phyloP scores from a whole-genome alignment of 1,139 yeast genomes.

The Spathaspora sp. region DNA sequence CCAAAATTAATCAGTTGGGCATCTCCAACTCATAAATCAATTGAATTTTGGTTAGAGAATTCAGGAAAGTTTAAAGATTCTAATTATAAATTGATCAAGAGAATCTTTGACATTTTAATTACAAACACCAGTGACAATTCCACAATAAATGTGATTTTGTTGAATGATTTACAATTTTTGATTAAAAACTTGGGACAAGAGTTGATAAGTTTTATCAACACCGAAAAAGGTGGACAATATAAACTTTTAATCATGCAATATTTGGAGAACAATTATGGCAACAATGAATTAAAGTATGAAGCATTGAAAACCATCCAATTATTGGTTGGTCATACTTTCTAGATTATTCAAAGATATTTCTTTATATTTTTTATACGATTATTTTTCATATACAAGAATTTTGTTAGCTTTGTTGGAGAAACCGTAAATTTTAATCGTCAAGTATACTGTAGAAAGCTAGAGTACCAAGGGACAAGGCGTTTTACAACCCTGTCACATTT shows the following conservation, averaged over 20 bases:
- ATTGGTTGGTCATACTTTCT: constrained; percentile 68
- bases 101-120: constrained; percentile 39
- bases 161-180: constrained; percentile 53
- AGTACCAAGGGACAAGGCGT: too few species aligned
- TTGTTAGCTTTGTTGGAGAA: too few species aligned
- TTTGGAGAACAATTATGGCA: constrained; percentile 66
- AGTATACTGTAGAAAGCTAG: too few species aligned
- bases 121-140: constrained; percentile 21
- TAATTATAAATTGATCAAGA: constrained; percentile 69
- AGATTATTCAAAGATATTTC: constrained; percentile 4
- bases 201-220: constrained; percentile 67
- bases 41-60: constrained; percentile 89
- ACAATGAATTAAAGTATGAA: constrained; percentile 88
- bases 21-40: constrained; percentile 82
- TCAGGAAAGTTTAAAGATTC: constrained; percentile 71
- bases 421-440: too few species aligned
- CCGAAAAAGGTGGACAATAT: constrained; percentile 54
- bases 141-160: constrained; percentile 40
- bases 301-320: constrained; percentile 93
- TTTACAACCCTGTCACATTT: too few species aligned
- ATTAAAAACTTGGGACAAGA: constrained; percentile 54
- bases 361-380: neutral
- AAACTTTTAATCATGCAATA: constrained; percentile 80
- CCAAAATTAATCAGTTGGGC: constrained; percentile 82
- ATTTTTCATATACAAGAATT: neutral